Base-by-base conservation (phyloP, 2,329 filamentous ascomycete species). In the Ophiostoma australiae region DNA sequence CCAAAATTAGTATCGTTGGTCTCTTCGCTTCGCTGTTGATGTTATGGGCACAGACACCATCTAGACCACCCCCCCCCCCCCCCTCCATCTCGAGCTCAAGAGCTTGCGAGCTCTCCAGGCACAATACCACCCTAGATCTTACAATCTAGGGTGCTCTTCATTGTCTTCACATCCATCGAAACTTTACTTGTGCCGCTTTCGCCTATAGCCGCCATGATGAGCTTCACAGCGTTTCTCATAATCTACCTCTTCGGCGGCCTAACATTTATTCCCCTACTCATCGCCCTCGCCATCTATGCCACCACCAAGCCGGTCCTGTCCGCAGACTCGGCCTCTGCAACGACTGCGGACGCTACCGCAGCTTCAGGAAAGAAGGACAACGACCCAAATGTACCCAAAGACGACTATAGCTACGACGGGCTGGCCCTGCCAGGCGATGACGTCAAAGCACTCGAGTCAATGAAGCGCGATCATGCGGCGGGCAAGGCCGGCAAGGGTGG, bases 211-310 rank as follows among this genome's bases (percentile, higher is more conserved):
- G 20, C 61, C 23, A 87, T 88, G 85, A 82, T 81, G 73, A 78
- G 80, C 76, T 86, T 84, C 81, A 82, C 82, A 41, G 78, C 78
- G 76, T 89, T 94, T 77, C 83, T 96, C 74, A 80, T 91, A 77
- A 86, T 91, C 79, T 97, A 97, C 84, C 79, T 97, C 75, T 81
- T 97, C 72, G 94, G 94, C 80, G 94, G 94, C 76, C 79, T 97
- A 77, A 97, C 94, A 72, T 94, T 97, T 78, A 78, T 97, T 72
- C 94, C 94, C 39, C 82, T 97, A 3, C 76, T 93, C 72, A 73
- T 94, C 69, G 78, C 81, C 66, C 80, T 86, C 67, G 76, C 41
- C 6, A 65, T 75, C 44, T 92, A 71, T 77, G 94, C 70, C 78
- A 88, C 44, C 87, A 93, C 79, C 87, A 87, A 74, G 89, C 93